Evolutionary conservation across 345 rosid genomes (phyloP).

Genomic region (Salix suchowensis): DNA sequence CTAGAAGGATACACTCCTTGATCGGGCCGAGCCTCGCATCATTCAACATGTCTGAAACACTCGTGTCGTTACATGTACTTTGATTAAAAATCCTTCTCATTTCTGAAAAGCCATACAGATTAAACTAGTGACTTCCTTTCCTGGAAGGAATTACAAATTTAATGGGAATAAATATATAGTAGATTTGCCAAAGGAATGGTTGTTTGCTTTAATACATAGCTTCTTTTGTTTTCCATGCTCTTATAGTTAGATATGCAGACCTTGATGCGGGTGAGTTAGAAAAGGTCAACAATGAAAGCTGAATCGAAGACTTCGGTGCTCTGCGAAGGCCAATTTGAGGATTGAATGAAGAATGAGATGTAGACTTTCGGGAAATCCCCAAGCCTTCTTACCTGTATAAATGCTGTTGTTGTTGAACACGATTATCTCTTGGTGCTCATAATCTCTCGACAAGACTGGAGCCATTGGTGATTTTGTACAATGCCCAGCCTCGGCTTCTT

Average conservation of each 20-base stretch:
- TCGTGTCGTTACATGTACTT: not conserved
- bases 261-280: too few relatives aligned
- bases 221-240: not conserved
- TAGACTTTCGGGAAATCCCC: too few relatives aligned
- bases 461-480: too few relatives aligned
- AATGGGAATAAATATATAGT: slow-evolving; percentile 31
- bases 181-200: slow-evolving; percentile 10
- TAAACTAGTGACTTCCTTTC: slow-evolving; percentile 18
- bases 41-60: slow-evolving; percentile 9
- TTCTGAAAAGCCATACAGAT: slow-evolving; percentile 32
- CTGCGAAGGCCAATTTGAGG: too few relatives aligned
- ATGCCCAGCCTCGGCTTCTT: not conserved
- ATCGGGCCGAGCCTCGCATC: slow-evolving; percentile 1
- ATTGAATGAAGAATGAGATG: too few relatives aligned
- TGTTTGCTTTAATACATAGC: not conserved
- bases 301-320: too few relatives aligned
- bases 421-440: not conserved
- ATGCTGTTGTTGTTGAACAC: not conserved
- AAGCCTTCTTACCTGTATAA: too few relatives aligned
- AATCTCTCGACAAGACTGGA: not conserved
- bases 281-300: too few relatives aligned
- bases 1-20: slow-evolving; percentile 23
- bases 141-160: slow-evolving; percentile 34
- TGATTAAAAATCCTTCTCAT: slow-evolving; percentile 12
- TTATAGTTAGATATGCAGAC: not conserved